Base-by-base conservation (phyloP, 306 rosid genomes). In the Hippophae gyantsensis region DNA sequence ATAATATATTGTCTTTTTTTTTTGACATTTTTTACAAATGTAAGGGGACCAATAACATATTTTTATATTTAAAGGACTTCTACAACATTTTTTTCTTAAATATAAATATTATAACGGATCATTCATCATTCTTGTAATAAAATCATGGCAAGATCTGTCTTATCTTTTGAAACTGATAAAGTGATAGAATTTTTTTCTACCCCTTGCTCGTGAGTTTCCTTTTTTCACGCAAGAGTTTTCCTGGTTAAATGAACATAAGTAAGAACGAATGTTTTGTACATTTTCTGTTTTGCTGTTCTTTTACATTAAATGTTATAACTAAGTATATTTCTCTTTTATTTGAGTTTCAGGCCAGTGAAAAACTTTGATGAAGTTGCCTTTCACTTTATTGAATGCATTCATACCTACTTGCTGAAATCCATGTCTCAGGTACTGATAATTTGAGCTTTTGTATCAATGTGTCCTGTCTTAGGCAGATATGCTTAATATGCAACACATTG, bases 301-400 rank as follows among this genome's bases (percentile, higher is more conserved):
- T 23, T 40, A 25, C 47, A 27, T 53, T 40, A 8, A 53, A 47
- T 9, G 66, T 52, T 57, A 46, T 13, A 25, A 14, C 10, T 18
- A 23, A 41, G 49, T 67, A 61, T 56, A 57, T 65, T 57, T 45
- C 48, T 54, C 25, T 62, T 70, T 74, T 26, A 13, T 43, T 32
- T 66, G 66, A 61, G 54, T 74, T 52, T 46, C 89, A 93, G 95
- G 95, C 90, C 85, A 8, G 80, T 93, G 61, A 77, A 72, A 57
- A 84, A 81, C 74, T 93, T 73, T 63, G 95, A 93, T 41, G 97
- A 93, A 78, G 67, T 93, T 60, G 51, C 94, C 45, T 86, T 80
- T 74, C 99, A 93, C 85, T 93, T 84, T 52, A 82, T 93, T 32
- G 97, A 88, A 58, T 93, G 99, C 82, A 86, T 93, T 65, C 93